Conservation (phyloP, 495 filamentous ascomycete genomes). For the Lepraria neglecta region DNA sequence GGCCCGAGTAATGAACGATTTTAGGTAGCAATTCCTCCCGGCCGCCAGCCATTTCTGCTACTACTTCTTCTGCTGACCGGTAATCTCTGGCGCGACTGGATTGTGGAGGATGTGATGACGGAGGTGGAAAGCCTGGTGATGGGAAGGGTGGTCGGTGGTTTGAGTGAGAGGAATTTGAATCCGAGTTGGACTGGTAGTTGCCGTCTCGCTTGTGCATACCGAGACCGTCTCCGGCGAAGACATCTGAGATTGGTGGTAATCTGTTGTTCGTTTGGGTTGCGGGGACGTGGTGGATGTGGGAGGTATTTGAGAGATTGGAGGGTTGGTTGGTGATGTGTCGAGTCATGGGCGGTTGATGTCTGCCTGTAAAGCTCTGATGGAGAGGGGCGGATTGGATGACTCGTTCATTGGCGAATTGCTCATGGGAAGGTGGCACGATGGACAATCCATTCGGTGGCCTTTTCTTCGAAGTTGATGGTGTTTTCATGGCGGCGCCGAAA, state of each 20-base stretch:
- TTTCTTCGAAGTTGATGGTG: slow-evolving; percentile 63
- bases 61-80: slow-evolving; percentile 90
- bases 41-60: slow-evolving; percentile 81
- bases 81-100: slow-evolving; percentile 74
- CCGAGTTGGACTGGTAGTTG: slow-evolving; percentile 43
- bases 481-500: slow-evolving; percentile 58
- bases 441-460: slow-evolving; percentile 81
- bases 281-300: slow-evolving; percentile 87
- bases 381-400: slow-evolving; percentile 96
- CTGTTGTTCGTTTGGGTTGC: slow-evolving; percentile 87
- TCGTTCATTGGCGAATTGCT: slow-evolving; percentile 90
- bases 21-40: slow-evolving; percentile 86
- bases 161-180: slow-evolving; percentile 63
- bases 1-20: slow-evolving; percentile 89
- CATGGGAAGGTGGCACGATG: slow-evolving; percentile 92
- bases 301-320: slow-evolving; percentile 76
- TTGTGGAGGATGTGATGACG: slow-evolving; percentile 40
- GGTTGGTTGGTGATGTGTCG: slow-evolving; percentile 80
- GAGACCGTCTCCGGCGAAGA: slow-evolving; percentile 80
- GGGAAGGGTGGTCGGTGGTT: slow-evolving; percentile 62
- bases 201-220: slow-evolving; percentile 46
- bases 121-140: slow-evolving; percentile 61
- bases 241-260: slow-evolving; percentile 88
- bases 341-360: slow-evolving; percentile 73
- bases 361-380: slow-evolving; percentile 91